These are phyloP conservation scores for Colletotrichum sp. DNA, from an alignment of 2,329 filamentous ascomycete genomes.

Conservation along the genomic window DNA sequence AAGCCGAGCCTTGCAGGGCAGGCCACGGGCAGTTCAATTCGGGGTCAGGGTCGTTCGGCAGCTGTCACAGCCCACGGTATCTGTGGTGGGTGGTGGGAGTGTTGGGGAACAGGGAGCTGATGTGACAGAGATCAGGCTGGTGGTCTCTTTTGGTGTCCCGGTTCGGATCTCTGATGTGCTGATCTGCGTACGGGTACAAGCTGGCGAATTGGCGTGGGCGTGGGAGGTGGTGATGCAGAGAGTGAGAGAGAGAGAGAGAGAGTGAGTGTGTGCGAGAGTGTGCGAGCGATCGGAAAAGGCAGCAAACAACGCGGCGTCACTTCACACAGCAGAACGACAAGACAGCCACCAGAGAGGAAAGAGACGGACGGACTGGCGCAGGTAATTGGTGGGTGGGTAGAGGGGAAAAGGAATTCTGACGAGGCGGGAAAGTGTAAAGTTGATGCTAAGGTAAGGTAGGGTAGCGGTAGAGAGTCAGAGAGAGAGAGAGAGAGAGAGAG, in stretches of 20 bases:
- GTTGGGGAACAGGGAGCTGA: not conserved
- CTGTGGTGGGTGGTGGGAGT: not conserved
- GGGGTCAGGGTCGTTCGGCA: not conserved
- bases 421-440: conserved; percentile 17
- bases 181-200: not conserved
- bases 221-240: not conserved
- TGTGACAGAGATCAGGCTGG: not conserved
- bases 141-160: not conserved
- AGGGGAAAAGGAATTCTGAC: conserved; percentile 5
- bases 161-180: not conserved
- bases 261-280: not conserved
- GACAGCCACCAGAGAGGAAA: not conserved
- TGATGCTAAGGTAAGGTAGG: conserved; percentile 3
- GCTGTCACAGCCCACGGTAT: not conserved
- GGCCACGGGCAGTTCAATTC: not conserved
- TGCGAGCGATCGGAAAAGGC: not conserved
- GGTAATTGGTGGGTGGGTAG: not conserved
- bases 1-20: conserved; percentile 15
- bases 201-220: not conserved
- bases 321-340: not conserved
- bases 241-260: not conserved
- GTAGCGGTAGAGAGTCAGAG: not conserved
- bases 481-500: not conserved
- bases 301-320: not conserved
- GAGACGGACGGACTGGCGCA: not conserved